Conservation (phyloP, 2,329 filamentous ascomycete species). For the Dactylellina cionopaga region DNA sequence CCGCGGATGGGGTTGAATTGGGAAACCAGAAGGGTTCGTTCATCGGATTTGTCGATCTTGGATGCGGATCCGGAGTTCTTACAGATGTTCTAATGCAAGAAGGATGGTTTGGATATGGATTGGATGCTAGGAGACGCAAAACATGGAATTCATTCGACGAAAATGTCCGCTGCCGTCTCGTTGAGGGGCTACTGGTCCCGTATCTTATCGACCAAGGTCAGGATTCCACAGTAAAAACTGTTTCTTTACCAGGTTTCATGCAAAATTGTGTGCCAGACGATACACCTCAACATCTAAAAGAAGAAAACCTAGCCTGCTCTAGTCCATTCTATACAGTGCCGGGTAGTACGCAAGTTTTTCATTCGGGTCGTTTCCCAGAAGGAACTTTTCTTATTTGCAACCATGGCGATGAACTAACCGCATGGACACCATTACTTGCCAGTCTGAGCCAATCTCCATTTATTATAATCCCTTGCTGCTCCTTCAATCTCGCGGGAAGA, state of each 20-base stretch:
- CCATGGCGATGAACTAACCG: constrained; percentile 93
- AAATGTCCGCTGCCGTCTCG: constrained; percentile 64
- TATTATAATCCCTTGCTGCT: constrained; percentile 94
- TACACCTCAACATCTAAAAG: neutral
- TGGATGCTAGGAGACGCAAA: constrained; percentile 85
- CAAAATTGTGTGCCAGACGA: neutral
- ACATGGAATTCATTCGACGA: constrained; percentile 80
- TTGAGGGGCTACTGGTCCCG: constrained; percentile 72
- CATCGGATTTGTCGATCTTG: constrained; percentile 93
- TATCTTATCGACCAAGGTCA: constrained; percentile 60
- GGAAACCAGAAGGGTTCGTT: constrained; percentile 65
- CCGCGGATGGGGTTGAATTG: constrained; percentile 52
- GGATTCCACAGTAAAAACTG: neutral
- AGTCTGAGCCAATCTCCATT: constrained; percentile 80
- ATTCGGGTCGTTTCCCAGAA: constrained; percentile 73
- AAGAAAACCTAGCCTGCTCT: neutral
- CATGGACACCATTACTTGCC: constrained; percentile 92
- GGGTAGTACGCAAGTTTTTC: constrained; percentile 59
- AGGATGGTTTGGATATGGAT: constrained; percentile 86
- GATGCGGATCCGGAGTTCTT: constrained; percentile 92
- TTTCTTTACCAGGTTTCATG: neutral
- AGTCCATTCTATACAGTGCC: constrained; percentile 25
- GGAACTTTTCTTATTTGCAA: constrained; percentile 95
- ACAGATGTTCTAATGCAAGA: constrained; percentile 83
- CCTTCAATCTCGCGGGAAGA: constrained; percentile 77